phyloP scores from a whole-genome alignment of 192 early-diverging fungal genomes.

The Geranomyces variabilis region DNA sequence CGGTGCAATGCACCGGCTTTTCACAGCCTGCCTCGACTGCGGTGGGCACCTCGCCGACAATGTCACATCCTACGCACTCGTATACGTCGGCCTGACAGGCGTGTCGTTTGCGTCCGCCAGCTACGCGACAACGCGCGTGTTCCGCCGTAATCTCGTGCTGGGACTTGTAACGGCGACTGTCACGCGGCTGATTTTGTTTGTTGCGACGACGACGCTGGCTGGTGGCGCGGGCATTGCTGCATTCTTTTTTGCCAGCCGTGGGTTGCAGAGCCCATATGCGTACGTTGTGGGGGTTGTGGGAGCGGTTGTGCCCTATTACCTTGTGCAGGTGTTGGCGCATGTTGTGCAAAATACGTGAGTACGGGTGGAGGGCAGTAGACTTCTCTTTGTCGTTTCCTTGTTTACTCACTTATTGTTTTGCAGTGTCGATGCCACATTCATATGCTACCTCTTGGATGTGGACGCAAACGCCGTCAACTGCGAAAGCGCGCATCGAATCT shows the following conservation, averaged over 20 bases:
- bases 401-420: background rate
- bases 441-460: constrained; percentile 83
- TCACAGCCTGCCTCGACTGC: constrained; percentile 29
- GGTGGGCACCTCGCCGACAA: constrained; percentile 23
- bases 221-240: constrained; percentile 58
- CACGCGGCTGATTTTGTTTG: constrained; percentile 58
- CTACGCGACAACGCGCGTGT: constrained; percentile 65
- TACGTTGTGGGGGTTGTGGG: constrained; percentile 57
- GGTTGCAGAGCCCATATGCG: constrained; percentile 56
- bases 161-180: constrained; percentile 61
- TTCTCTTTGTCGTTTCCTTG: too few species aligned
- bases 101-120: constrained; percentile 63
- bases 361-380: background rate
- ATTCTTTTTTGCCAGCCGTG: constrained; percentile 51
- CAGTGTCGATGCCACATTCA: constrained; percentile 76
- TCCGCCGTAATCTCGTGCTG: constrained; percentile 73
- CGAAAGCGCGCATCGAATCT: constrained; percentile 50
- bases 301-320: constrained; percentile 45
- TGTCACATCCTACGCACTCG: constrained; percentile 65
- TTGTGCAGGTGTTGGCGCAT: constrained; percentile 68
- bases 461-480: constrained; percentile 55
- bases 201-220: constrained; percentile 63
- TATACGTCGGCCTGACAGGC: constrained; percentile 72
- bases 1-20: constrained; percentile 22
- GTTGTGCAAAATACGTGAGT: constrained; percentile 79